Base-by-base conservation (phyloP, 257 asterid species). In the Leonotis leonurus region DNA sequence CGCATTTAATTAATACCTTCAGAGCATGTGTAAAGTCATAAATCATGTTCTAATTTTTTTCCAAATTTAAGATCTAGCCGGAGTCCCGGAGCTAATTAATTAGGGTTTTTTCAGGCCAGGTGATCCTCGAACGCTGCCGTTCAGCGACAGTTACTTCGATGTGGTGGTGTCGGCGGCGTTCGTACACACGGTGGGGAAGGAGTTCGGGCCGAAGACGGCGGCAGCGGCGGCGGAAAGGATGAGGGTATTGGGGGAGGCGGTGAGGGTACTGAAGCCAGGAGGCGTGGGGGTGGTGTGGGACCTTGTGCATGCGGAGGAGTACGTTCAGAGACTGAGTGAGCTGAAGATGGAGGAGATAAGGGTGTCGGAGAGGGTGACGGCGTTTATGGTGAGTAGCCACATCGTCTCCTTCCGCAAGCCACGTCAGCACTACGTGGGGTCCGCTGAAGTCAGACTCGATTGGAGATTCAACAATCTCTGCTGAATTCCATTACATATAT, bases 231-330 rank as follows among this genome's bases (percentile, higher is more conserved):
- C 96, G 62, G 98, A 91, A 76, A 44, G 98, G 67, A 82, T 81
- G 95, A 57, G 95, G 73, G 96, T 84, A 45, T 21, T 91, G 62
- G 89, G 88, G 33, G 96, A 91, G 86, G 72, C 81, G 73, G 95
- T 86, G 70, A 57, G 98, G 74, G 98, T 91, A 57, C 54, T 91
- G 72, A 91, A 88, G 40, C 79, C 89, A 0, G 96, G 94, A 6
- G 98, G 98, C 13, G 78, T 78, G 0, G 98, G 85, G 56, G 96
- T 85, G 36, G 88, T 91, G 76, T 91, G 98, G 98, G 98, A 91
- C 87, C 78, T 91, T 1, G 83, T 88, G 25, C 96, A 88, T 75
- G 89, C 76, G 70, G 78, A 94, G 56, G 98, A 91, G 81, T 88
- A 85, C 67, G 95, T 83, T 40, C 87, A 81, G 74, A 75, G 95